Conservation (phyloP, 2,329 filamentous ascomycete species). For the Botrytis medusae region DNA sequence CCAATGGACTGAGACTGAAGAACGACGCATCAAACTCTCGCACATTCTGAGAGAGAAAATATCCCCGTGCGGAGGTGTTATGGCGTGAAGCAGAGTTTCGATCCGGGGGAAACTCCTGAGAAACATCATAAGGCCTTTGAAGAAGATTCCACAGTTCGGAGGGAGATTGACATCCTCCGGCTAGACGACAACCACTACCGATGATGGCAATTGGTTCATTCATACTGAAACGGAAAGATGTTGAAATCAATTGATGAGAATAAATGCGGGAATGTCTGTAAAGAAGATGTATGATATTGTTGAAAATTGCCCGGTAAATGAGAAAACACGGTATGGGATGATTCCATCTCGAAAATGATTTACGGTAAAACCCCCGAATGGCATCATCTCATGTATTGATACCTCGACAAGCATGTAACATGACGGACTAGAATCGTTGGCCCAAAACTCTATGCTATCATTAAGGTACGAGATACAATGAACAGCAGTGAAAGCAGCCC, state of each 20-base stretch:
- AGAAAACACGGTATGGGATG: background rate
- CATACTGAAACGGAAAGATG: background rate
- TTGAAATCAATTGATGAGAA: background rate
- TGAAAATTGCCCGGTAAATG: background rate
- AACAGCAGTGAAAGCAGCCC: background rate
- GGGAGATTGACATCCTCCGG: constrained; percentile 47
- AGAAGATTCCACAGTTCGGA: constrained; percentile 51
- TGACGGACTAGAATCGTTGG: background rate
- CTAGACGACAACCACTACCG: constrained; percentile 53
- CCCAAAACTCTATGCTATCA: background rate
- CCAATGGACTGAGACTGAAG: background rate
- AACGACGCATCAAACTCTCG: constrained; percentile 12
- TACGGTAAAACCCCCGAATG: background rate
- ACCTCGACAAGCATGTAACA: background rate
- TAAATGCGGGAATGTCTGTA: background rate
- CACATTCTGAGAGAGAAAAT: constrained; percentile 3
- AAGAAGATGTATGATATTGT: background rate
- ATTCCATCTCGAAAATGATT: background rate
- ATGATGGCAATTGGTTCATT: constrained; percentile 49
- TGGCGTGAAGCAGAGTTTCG: background rate
- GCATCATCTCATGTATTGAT: background rate
- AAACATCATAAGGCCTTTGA: constrained; percentile 46
- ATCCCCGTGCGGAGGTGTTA: background rate
- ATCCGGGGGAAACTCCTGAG: constrained; percentile 42
- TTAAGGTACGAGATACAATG: background rate